Base-by-base conservation (phyloP, 2,329 filamentous ascomycete species). In the Aureobasidium sp. region DNA sequence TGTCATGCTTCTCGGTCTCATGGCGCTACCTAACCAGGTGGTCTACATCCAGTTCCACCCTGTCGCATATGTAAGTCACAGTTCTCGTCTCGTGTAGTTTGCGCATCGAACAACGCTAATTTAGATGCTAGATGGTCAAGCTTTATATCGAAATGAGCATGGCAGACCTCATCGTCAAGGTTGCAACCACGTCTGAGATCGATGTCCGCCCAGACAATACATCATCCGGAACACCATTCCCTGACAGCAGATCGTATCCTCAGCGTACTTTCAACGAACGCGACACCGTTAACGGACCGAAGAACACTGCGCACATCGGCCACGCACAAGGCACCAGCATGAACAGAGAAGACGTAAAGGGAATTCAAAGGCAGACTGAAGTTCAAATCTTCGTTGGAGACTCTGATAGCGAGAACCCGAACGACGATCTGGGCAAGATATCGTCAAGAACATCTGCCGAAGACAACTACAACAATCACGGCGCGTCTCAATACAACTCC, bases 91-190 rank as follows among this genome's bases (percentile, higher is more conserved):
- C 13, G 27, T 47, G 10, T 35, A 35, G 33, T 15, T 13, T 15
- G 33, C 4, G 13, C 17, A 8, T 27, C 13, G 25, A 29, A n/a
- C 29, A 31, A 6, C 33, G n/a, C 45, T 47, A 47, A 47, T 17
- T n/a, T 19, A 9, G 19, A 21, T 13, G 3, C n/a, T 5, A 80
- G 77, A 69, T 78, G 23, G 69, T 78, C 62, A 81, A 81, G 63
- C 70, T 81, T 25, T 74, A 79, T 64, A 79, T 81, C 66, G 78
- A 80, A 65, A 77, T 81, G 74, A 76, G 74, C 57, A 78, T 81
- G 74, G 78, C 79, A 62, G 75, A 78, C 58, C 73, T 81, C 21
- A 78, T 80, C 62, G 74, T 68, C 21, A 75, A 74, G 63, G 69
- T 74, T 40, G 70, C 72, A n/a, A 45, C 38, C n/a, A 42, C 38